Percentiles rank a stretch among this genome's conserved stretches.
These are phyloP conservation scores for Kwoniella sp. DNA, from an alignment of 768 basidiomycete species.

Conservation along the genomic window DNA sequence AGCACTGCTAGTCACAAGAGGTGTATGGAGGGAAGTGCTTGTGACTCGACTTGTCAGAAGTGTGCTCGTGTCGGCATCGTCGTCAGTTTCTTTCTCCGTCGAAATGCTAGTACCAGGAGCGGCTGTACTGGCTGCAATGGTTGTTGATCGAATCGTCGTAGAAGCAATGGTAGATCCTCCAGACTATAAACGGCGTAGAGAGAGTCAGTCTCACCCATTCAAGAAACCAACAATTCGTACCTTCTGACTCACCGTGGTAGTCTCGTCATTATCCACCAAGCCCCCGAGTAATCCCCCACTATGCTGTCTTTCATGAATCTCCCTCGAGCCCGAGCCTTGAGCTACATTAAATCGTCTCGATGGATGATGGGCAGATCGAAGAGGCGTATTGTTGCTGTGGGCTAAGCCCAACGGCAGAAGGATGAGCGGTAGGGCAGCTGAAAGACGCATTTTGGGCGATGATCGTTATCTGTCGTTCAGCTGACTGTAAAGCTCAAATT, in stretches of 20 bases:
- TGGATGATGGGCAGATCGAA: conserved; percentile 3
- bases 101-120: not conserved
- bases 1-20: not conserved
- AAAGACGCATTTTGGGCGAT: conserved; percentile 6
- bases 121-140: not conserved
- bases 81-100: not conserved
- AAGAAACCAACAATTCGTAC: not conserved
- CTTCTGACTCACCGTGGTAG: conserved; percentile 4
- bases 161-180: not conserved
- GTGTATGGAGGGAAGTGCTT: not conserved
- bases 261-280: conserved; percentile 6
- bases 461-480: not conserved
- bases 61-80: not conserved
- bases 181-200: not conserved
- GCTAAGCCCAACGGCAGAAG: conserved; percentile 9
- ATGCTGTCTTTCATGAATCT: conserved; percentile 9
- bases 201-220: not conserved
- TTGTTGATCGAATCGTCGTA: not conserved
- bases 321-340: not conserved
- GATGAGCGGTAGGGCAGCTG: conserved; percentile 6
- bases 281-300: conserved; percentile 10
- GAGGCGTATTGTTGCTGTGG: not conserved
- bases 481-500: too few relatives aligned
- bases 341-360: not conserved
- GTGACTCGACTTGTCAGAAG: not conserved